These are phyloP conservation scores for Sechiopsis laciniata DNA, from an alignment of 306 rosid genomes.

Conservation along the genomic window DNA sequence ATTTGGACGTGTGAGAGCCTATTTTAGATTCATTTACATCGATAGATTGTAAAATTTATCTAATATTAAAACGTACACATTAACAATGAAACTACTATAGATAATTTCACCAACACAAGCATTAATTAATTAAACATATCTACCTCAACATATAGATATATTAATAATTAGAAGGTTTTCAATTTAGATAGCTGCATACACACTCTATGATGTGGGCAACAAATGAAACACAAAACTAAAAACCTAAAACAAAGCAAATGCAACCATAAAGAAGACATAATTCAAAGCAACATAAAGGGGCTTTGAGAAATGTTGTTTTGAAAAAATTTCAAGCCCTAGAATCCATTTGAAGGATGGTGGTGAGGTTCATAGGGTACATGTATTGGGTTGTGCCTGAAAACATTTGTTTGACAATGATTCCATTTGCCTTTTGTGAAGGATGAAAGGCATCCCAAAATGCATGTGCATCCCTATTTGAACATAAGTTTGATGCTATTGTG, in stretches of 20 bases:
- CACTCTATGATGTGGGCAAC: background rate
- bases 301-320: too few species aligned
- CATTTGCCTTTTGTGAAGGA: slow-evolving; percentile 57
- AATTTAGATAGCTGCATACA: too few species aligned
- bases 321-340: slow-evolving; percentile 20
- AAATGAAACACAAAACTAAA: background rate
- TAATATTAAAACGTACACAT: too few species aligned
- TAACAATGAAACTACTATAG: too few species aligned
- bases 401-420: slow-evolving; percentile 31
- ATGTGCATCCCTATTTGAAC: slow-evolving; percentile 47
- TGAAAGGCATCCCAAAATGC: slow-evolving; percentile 88
- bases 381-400: slow-evolving; percentile 43
- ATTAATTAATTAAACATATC: too few species aligned
- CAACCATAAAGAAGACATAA: background rate
- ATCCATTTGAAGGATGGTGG: slow-evolving; percentile 64
- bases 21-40: too few species aligned
- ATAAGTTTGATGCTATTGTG: slow-evolving; percentile 49
- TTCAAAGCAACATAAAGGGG: background rate
- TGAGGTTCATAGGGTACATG: slow-evolving; percentile 80
- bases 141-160: too few species aligned
- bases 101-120: too few species aligned
- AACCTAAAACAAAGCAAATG: background rate
- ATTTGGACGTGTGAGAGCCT: too few species aligned
- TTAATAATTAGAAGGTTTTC: too few species aligned
- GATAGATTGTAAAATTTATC: too few species aligned